These are phyloP conservation scores for Podila epicladia DNA, from an alignment of 192 early-diverging fungal species.

Conservation along the genomic window DNA sequence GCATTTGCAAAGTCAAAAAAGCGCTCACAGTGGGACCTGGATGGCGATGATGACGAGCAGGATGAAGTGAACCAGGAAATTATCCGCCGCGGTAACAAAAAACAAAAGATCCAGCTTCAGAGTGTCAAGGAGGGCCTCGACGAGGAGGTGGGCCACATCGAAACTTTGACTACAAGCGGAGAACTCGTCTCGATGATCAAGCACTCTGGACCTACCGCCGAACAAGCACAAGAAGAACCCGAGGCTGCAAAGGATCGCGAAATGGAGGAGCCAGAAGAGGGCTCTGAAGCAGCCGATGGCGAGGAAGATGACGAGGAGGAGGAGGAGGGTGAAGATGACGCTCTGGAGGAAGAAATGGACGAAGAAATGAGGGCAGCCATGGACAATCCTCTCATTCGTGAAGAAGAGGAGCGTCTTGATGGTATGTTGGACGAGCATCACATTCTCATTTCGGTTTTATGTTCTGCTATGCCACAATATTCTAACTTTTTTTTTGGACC, in stretches of 20 bases:
- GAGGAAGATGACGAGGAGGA: slow-evolving; percentile 49
- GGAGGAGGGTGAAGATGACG: slow-evolving; percentile 37
- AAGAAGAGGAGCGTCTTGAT: slow-evolving; percentile 51
- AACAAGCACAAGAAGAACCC: slow-evolving; percentile 1
- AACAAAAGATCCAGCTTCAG: slow-evolving; percentile 16
- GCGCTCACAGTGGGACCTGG: slow-evolving; percentile 51
- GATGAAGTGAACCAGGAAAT: slow-evolving; percentile 44
- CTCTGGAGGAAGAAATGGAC: slow-evolving; percentile 53
- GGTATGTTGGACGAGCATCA: slow-evolving; percentile 10
- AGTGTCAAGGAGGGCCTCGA: slow-evolving; percentile 26
- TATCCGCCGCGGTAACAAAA: slow-evolving; percentile 22
- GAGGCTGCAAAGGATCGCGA: background rate
- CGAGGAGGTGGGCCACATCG: slow-evolving; percentile 16
- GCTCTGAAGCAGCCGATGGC: slow-evolving; percentile 21
- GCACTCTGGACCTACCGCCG: background rate
- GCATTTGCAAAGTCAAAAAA: slow-evolving; percentile 71
- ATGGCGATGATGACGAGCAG: slow-evolving; percentile 28
- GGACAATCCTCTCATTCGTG: slow-evolving; percentile 23
- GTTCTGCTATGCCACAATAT: background rate
- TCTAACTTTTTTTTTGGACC: background rate
- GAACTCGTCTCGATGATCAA: too few relatives aligned
- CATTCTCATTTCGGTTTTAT: background rate
- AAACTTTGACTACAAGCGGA: slow-evolving; percentile 9
- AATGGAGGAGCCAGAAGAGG: slow-evolving; percentile 30
- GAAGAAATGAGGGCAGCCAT: slow-evolving; percentile 49